Evolutionary conservation across 2,329 filamentous ascomycete species (phyloP).

Genomic region (Cladosporium velox): DNA sequence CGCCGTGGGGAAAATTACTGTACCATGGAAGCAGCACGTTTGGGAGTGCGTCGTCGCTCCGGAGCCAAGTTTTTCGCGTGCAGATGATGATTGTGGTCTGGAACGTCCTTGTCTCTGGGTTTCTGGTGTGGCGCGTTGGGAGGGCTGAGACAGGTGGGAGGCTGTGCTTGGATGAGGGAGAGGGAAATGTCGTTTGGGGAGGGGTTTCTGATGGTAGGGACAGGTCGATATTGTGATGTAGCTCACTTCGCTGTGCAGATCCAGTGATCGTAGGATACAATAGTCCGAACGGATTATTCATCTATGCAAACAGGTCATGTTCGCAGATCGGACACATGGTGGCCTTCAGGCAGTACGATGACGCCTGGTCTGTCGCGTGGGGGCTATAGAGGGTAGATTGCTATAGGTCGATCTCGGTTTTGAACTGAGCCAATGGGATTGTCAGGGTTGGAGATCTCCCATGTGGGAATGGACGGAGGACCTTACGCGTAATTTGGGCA

Average conservation of each 20-base stretch:
- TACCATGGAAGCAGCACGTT: background rate
- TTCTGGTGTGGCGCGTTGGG: too few relatives aligned
- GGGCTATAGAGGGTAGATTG: constrained; percentile 9
- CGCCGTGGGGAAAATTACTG: background rate
- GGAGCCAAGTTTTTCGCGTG: background rate
- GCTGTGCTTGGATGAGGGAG: background rate
- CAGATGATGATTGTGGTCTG: background rate
- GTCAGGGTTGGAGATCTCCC: background rate
- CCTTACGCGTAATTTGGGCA: background rate
- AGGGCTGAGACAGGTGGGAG: background rate
- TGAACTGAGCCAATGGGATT: background rate
- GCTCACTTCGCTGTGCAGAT: too few relatives aligned
- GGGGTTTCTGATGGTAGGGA: too few relatives aligned
- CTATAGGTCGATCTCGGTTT: constrained; percentile 7
- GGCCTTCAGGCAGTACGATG: background rate
- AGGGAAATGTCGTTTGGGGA: too few relatives aligned
- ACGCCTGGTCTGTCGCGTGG: background rate
- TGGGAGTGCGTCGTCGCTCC: background rate
- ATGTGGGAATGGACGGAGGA: background rate
- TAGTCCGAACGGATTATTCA: background rate
- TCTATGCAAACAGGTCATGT: background rate
- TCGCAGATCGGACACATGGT: background rate
- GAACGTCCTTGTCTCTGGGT: background rate
- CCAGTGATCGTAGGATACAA: background rate
- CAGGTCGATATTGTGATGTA: too few relatives aligned